Conservation (phyloP, 768 basidiomycete genomes). For the Agrocybe chaxingu region DNA sequence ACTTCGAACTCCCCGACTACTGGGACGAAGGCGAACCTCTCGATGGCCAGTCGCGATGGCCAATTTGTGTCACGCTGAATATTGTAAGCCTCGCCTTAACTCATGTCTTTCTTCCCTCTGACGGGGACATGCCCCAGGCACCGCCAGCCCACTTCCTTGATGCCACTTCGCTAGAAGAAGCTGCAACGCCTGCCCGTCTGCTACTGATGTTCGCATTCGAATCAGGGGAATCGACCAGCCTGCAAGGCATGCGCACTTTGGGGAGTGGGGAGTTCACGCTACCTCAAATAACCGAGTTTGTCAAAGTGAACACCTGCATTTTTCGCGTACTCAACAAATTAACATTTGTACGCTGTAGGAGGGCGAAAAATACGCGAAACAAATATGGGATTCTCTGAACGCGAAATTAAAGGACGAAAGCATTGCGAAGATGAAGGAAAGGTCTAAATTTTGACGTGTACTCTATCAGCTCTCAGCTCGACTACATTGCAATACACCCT, state of each 20-base stretch:
- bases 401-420: slow-evolving; percentile 66
- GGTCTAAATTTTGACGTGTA: slow-evolving; percentile 32
- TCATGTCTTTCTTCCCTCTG: background rate
- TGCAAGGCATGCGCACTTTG: slow-evolving; percentile 64
- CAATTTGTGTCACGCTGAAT: slow-evolving; percentile 76
- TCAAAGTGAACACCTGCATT: slow-evolving; percentile 42
- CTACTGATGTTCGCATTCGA: slow-evolving; percentile 64
- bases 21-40: slow-evolving; percentile 82
- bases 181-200: slow-evolving; percentile 58
- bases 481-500: background rate
- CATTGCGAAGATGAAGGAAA: slow-evolving; percentile 53
- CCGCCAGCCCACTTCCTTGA: slow-evolving; percentile 69
- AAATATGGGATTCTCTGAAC: slow-evolving; percentile 55
- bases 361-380: slow-evolving; percentile 63
- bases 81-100: slow-evolving; percentile 43
- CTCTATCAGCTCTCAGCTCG: background rate
- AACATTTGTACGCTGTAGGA: slow-evolving; percentile 34
- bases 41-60: slow-evolving; percentile 63
- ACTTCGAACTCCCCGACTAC: slow-evolving; percentile 85
- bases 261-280: slow-evolving; percentile 60
- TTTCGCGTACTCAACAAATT: background rate
- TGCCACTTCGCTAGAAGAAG: slow-evolving; percentile 69
- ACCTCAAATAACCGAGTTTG: slow-evolving; percentile 43
- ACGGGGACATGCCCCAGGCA: slow-evolving; percentile 32
- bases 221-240: slow-evolving; percentile 20